Conservation (phyloP, 1,284 basidiomycete genomes). For the Ganoderma multipileum region DNA sequence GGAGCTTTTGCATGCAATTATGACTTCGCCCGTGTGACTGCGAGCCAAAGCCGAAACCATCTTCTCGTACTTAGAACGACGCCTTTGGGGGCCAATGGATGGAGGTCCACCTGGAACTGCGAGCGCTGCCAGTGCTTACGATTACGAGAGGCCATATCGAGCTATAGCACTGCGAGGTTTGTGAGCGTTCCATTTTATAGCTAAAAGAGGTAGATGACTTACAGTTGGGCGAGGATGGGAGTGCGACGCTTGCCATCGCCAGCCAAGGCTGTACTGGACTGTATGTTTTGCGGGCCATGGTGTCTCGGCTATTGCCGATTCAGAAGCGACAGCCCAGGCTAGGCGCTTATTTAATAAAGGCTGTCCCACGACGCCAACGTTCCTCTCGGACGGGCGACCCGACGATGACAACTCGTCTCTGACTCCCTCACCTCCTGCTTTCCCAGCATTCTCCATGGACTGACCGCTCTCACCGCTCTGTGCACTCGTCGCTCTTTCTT, state of each 20-base stretch:
- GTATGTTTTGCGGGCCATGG: neutral
- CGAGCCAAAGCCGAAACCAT: neutral
- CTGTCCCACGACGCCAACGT: neutral
- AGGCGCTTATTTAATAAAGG: neutral
- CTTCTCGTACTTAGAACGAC: constrained; percentile 4
- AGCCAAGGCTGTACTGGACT: too few relatives aligned
- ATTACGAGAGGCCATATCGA: neutral
- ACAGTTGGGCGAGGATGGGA: neutral
- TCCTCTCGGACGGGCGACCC: neutral
- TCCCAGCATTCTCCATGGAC: constrained; percentile 2
- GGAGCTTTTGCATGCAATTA: neutral
- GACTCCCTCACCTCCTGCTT: neutral
- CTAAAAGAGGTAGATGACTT: neutral
- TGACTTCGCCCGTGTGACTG: neutral
- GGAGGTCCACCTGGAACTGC: constrained; percentile 1
- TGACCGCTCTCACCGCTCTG: neutral
- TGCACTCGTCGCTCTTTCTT: constrained; percentile 4
- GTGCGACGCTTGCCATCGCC: neutral
- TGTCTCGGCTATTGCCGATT: too few relatives aligned
- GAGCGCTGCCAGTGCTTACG: neutral
- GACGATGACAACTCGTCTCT: neutral
- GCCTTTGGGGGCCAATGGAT: neutral
- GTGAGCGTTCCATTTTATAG: neutral
- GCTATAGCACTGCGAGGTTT: neutral
- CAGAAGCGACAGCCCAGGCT: too few relatives aligned